Evolutionary conservation across 805 yeast species (phyloP).

Genomic region (Scheffersomyces amazonensis): DNA sequence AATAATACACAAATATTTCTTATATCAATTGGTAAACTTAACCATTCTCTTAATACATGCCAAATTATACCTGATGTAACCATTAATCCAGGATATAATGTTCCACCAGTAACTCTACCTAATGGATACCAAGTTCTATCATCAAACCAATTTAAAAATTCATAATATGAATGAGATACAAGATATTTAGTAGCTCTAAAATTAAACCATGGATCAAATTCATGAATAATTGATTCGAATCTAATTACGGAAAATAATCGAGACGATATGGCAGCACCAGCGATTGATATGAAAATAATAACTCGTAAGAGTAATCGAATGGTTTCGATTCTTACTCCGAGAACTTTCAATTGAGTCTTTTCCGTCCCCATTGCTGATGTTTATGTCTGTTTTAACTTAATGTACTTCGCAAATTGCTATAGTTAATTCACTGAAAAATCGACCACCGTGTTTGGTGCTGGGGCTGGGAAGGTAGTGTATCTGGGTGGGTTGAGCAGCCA

Average conservation of each 20-base stretch:
- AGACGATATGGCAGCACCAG: conserved; percentile 89
- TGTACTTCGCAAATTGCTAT: no score
- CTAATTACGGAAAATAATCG: conserved; percentile 95
- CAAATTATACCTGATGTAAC: conserved; percentile 92
- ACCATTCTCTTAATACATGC: conserved; percentile 57
- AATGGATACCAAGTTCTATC: conserved; percentile 99
- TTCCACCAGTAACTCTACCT: conserved; percentile 99
- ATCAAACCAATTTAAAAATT: conserved; percentile 96
- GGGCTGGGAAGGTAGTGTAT: neutral
- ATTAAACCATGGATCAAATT: conserved; percentile 96
- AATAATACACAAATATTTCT: conserved; percentile 93
- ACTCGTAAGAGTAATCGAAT: conserved; percentile 53
- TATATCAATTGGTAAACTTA: conserved; percentile 85
- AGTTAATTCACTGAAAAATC: neutral
- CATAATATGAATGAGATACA: conserved; percentile 79
- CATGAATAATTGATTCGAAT: conserved; percentile 95
- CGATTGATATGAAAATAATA: conserved; percentile 69
- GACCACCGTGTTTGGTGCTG: conserved; percentile 1
- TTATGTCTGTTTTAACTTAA: neutral
- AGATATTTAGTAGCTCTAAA: conserved; percentile 94
- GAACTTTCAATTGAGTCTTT: conserved; percentile 22
- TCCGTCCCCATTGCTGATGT: conserved; percentile 6
- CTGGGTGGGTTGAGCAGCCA: no score
- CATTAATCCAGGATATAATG: conserved; percentile 97
- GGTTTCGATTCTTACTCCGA: conserved; percentile 33